These are phyloP conservation scores for Venturia oleaginea DNA, from an alignment of 2,329 filamentous ascomycete genomes.

Conservation along the genomic window DNA sequence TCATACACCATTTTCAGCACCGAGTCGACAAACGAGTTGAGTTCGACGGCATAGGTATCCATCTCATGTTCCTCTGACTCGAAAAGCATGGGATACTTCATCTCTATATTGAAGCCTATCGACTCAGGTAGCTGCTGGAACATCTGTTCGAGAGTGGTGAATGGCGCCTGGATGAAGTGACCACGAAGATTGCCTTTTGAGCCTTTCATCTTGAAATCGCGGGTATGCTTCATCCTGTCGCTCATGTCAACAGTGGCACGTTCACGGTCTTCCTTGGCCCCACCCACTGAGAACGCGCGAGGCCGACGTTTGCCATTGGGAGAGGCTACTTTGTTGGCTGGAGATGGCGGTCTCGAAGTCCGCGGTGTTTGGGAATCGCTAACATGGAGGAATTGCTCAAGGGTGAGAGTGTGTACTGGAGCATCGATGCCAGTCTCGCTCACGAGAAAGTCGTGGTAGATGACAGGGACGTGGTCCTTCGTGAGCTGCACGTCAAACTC, in stretches of 20 bases:
- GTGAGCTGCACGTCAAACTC: conserved; percentile 87
- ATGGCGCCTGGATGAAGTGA: conserved; percentile 90
- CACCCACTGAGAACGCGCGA: conserved; percentile 53
- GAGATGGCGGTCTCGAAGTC: conserved; percentile 37
- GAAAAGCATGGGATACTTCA: conserved; percentile 94
- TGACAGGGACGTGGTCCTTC: conserved; percentile 97
- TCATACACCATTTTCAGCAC: conserved; percentile 87
- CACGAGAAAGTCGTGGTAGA: conserved; percentile 97
- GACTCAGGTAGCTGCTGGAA: conserved; percentile 73
- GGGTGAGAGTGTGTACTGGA: conserved; percentile 85
- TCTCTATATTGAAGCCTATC: conserved; percentile 96
- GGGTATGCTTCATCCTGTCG: conserved; percentile 94
- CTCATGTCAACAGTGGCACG: conserved; percentile 39
- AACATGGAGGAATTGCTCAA: conserved; percentile 92
- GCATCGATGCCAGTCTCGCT: conserved; percentile 97
- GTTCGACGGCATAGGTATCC: conserved; percentile 90
- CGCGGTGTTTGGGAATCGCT: conserved; percentile 48
- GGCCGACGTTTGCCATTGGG: conserved; percentile 23
- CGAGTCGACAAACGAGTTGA: conserved; percentile 94
- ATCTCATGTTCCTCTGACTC: conserved; percentile 94
- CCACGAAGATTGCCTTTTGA: conserved; percentile 94
- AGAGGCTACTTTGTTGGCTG: conserved; percentile 12
- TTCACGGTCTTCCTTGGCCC: conserved; percentile 33
- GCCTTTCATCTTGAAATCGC: conserved; percentile 87
- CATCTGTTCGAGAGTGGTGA: conserved; percentile 89